phyloP scores from a whole-genome alignment of 2,329 filamentous ascomycete genomes.

The Sclerotinia sclerotiorum region DNA sequence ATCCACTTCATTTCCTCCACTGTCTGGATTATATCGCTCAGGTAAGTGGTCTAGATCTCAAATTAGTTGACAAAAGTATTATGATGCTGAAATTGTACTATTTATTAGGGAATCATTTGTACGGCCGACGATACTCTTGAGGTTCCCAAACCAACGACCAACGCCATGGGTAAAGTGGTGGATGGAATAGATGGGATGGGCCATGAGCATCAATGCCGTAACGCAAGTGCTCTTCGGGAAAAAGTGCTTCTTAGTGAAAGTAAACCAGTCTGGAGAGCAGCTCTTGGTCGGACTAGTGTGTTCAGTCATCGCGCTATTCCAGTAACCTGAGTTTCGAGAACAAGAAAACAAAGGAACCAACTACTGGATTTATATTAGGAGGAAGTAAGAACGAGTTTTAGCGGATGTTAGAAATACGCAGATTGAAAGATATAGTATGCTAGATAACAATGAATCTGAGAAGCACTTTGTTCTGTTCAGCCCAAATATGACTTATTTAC shows the following conservation, averaged over 20 bases:
- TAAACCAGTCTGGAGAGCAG: slow-evolving; percentile 3
- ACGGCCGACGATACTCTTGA: not conserved
- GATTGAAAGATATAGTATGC: not conserved
- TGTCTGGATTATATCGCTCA: slow-evolving; percentile 5
- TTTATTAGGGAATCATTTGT: not conserved
- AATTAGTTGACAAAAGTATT: not conserved
- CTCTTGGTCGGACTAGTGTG: slow-evolving; percentile 3
- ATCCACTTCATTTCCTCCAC: not conserved
- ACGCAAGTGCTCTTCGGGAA: not conserved
- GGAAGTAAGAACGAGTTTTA: not conserved
- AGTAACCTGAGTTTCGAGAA: not conserved
- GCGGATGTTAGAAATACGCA: not conserved
- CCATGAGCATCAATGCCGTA: not conserved
- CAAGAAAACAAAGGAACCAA: not conserved
- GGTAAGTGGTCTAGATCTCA: not conserved
- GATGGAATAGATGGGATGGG: slow-evolving; percentile 5
- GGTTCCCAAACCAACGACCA: not conserved
- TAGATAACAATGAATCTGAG: not conserved
- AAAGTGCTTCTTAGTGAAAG: slow-evolving; percentile 4
- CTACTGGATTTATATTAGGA: not conserved
- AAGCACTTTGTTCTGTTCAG: not conserved
- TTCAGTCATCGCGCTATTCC: slow-evolving; percentile 7
- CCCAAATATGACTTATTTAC: not conserved
- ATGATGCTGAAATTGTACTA: not conserved
- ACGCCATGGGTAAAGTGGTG: slow-evolving; percentile 3